Conservation (phyloP, 139 green algal species). For the Microglena sp. region DNA sequence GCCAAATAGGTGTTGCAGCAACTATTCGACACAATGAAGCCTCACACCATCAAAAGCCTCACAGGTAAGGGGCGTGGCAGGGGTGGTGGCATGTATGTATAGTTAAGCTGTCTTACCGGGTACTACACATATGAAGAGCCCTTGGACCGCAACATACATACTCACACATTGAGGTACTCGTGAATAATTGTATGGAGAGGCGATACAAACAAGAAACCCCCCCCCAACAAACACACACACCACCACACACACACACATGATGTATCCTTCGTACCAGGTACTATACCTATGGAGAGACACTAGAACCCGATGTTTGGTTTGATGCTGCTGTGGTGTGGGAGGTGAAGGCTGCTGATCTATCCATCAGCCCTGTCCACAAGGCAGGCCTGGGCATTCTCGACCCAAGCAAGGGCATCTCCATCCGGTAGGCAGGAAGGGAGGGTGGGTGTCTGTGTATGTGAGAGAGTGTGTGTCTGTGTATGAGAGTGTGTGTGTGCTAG, state of each 20-base stretch:
- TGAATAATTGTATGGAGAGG: too few relatives aligned
- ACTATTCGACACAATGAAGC: constrained; percentile 56
- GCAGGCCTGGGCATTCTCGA: constrained; percentile 78
- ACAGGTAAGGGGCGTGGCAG: too few relatives aligned
- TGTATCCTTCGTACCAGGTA: too few relatives aligned
- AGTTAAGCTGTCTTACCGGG: too few relatives aligned
- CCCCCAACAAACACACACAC: too few relatives aligned
- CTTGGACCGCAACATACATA: too few relatives aligned
- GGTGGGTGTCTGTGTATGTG: neutral
- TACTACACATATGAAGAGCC: too few relatives aligned
- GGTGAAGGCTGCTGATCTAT: constrained; percentile 94
- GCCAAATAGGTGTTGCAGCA: constrained; percentile 61
- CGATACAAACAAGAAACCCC: too few relatives aligned
- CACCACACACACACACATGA: too few relatives aligned
- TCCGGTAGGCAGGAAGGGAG: constrained; percentile 57
- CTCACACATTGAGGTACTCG: too few relatives aligned
- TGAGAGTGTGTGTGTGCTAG: too few relatives aligned
- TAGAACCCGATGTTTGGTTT: constrained; percentile 91
- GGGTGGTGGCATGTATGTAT: too few relatives aligned
- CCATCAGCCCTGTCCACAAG: constrained; percentile 82
- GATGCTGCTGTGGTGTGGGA: constrained; percentile 75
- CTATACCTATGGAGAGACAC: constrained; percentile 49
- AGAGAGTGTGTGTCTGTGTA: neutral
- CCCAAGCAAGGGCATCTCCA: constrained; percentile 72
- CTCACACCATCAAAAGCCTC: constrained; percentile 49